Percentiles rank a stretch among this genome's conserved stretches.
Evolutionary conservation across 2,329 filamentous ascomycete species (phyloP).

Genomic region (Phyllachora maydis): DNA sequence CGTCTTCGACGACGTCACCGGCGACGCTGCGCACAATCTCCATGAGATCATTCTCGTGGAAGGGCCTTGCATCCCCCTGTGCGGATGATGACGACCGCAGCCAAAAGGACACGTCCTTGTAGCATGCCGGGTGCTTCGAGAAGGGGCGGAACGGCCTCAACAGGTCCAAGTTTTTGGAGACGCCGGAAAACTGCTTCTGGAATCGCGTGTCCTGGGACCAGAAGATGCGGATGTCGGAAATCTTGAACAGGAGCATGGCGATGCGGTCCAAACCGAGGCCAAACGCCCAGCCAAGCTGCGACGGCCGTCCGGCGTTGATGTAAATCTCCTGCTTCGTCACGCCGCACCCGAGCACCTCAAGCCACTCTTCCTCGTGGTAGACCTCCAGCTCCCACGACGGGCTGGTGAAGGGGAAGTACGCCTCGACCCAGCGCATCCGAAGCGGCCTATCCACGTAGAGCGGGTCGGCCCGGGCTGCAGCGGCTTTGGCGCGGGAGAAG

Average conservation of each 20-base stretch:
- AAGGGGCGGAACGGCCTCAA: slow-evolving; percentile 60
- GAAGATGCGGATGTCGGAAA: slow-evolving; percentile 90
- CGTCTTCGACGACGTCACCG: slow-evolving; percentile 75
- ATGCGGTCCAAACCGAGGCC: slow-evolving; percentile 86
- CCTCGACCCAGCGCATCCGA: slow-evolving; percentile 82
- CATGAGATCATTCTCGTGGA: slow-evolving; percentile 97
- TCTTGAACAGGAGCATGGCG: slow-evolving; percentile 91
- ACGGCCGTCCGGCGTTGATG: slow-evolving; percentile 52
- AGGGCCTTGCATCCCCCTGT: slow-evolving; percentile 28
- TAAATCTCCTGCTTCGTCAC: slow-evolving; percentile 71
- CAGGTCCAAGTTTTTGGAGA: slow-evolving; percentile 25
- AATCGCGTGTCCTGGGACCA: slow-evolving; percentile 81
- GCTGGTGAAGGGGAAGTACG: slow-evolving; percentile 93
- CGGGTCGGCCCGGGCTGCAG: slow-evolving; percentile 30
- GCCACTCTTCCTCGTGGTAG: slow-evolving; percentile 85
- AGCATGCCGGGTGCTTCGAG: slow-evolving; percentile 75
- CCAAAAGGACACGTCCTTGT: slow-evolving; percentile 94
- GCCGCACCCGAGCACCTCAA: slow-evolving; percentile 87
- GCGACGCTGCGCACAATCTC: slow-evolving; percentile 72
- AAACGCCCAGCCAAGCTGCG: slow-evolving; percentile 83
- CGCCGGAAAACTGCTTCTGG: slow-evolving; percentile 58
- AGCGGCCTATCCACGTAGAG: slow-evolving; percentile 46
- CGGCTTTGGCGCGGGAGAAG: slow-evolving; percentile 57
- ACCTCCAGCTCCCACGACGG: slow-evolving; percentile 95
- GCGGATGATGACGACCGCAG: slow-evolving; percentile 27